A percentile compares a stretch with the other conserved stretches of the same genome.
phyloP scores from a whole-genome alignment of 2,329 filamentous ascomycete genomes.

The Chaetomiaceae sp. region DNA sequence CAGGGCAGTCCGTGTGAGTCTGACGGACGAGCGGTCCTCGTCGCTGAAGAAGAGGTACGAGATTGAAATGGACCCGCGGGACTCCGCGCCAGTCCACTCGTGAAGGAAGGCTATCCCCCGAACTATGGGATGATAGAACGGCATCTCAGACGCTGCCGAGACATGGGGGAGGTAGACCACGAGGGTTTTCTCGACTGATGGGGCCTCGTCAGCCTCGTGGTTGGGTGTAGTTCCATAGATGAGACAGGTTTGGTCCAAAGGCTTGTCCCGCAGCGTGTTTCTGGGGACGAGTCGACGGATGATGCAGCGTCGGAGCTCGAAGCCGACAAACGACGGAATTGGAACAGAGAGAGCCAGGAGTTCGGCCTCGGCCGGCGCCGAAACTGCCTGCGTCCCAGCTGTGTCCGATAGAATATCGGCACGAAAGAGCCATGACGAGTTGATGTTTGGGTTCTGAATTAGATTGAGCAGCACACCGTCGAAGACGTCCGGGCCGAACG shows the following conservation, averaged over 20 bases:
- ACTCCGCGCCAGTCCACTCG: slow-evolving; percentile 45
- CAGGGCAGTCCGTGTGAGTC: slow-evolving; percentile 60
- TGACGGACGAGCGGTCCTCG: slow-evolving; percentile 30
- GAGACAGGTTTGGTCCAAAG: slow-evolving; percentile 77
- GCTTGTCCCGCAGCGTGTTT: slow-evolving; percentile 67
- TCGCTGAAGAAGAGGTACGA: slow-evolving; percentile 52
- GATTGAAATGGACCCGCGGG: slow-evolving; percentile 48
- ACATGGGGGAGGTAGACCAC: slow-evolving; percentile 77
- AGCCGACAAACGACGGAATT: slow-evolving; percentile 41
- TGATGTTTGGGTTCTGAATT: slow-evolving; percentile 73
- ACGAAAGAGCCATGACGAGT: slow-evolving; percentile 69
- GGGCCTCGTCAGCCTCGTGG: slow-evolving; percentile 21
- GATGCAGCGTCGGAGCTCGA: slow-evolving; percentile 54
- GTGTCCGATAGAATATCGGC: slow-evolving; percentile 65
- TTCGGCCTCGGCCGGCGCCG: slow-evolving; percentile 5
- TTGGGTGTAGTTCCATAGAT: slow-evolving; percentile 45
- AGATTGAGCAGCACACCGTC: slow-evolving; percentile 64
- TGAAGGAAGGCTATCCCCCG: slow-evolving; percentile 70
- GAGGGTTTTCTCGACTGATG: slow-evolving; percentile 36
- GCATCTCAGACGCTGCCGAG: slow-evolving; percentile 54
- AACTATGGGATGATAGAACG: slow-evolving; percentile 83
- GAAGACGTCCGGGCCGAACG: slow-evolving; percentile 59
- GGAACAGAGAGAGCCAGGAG: slow-evolving; percentile 28
- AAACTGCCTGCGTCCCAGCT: slow-evolving; percentile 26
- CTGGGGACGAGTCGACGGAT: slow-evolving; percentile 75